These are phyloP conservation scores for Triticum dicoccoides DNA, from an alignment of 176 grass and related monocot genomes.

Conservation along the genomic window DNA sequence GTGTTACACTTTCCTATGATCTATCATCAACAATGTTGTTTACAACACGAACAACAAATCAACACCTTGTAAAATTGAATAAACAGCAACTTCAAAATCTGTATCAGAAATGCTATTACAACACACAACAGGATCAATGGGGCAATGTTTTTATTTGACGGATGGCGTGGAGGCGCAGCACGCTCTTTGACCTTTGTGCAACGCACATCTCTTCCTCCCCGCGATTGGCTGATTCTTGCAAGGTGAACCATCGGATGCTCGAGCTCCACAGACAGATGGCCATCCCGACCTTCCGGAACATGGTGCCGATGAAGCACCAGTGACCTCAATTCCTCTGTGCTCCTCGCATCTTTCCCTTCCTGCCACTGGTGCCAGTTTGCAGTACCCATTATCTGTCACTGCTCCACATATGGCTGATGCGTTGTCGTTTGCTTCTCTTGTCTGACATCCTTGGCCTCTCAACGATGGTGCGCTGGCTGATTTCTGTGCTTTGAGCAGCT, in stretches of 20 bases:
- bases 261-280: slow-evolving; percentile 44
- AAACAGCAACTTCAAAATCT: neutral
- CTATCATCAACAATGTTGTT: neutral
- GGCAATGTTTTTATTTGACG: neutral
- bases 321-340: slow-evolving; percentile 33
- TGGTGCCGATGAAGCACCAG: neutral
- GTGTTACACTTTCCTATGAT: neutral
- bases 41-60: neutral
- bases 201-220: slow-evolving; percentile 47
- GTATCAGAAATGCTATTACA: neutral
- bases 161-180: neutral
- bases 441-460: neutral
- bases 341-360: slow-evolving; percentile 39
- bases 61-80: neutral
- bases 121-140: neutral
- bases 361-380: slow-evolving; percentile 8
- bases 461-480: neutral
- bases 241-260: slow-evolving; percentile 36
- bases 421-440: neutral
- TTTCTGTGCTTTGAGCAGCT: slow-evolving; percentile 35
- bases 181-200: slow-evolving; percentile 45
- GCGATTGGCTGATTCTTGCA: slow-evolving; percentile 38
- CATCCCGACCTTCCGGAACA: slow-evolving; percentile 26
- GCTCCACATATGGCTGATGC: slow-evolving; percentile 11
- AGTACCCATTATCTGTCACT: neutral